Percentiles rank a stretch among this genome's conserved stretches.
phyloP scores from a whole-genome alignment of 2,329 filamentous ascomycete genomes.

The Seiridium cupressi region DNA sequence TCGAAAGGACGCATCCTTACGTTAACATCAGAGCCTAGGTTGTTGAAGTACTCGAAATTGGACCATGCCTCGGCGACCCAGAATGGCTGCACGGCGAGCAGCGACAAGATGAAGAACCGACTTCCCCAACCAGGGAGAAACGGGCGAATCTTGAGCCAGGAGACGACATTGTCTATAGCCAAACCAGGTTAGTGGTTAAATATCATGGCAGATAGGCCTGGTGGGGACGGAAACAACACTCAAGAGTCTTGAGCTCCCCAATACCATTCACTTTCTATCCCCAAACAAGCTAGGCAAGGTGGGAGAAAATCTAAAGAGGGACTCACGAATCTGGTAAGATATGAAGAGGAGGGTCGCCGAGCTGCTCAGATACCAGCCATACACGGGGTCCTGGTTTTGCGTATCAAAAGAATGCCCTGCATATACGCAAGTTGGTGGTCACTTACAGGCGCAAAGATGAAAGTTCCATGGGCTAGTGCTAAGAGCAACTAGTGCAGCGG shows the following conservation, averaged over 20 bases:
- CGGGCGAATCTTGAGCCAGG: slow-evolving; percentile 66
- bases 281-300: no score
- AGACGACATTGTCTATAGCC: slow-evolving; percentile 54
- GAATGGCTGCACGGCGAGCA: slow-evolving; percentile 59
- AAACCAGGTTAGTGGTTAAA: no score
- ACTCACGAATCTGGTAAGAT: slow-evolving; percentile 54
- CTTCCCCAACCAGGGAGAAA: slow-evolving; percentile 52
- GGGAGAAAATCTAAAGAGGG: no score
- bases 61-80: slow-evolving; percentile 65
- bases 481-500: neutral
- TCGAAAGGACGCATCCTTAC: slow-evolving; percentile 55
- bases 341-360: slow-evolving; percentile 60
- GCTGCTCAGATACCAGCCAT: slow-evolving; percentile 63
- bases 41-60: slow-evolving; percentile 64
- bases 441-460: neutral
- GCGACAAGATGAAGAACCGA: slow-evolving; percentile 55
- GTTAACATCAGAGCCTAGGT: slow-evolving; percentile 48
- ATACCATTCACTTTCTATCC: no score
- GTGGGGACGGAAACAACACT: no score
- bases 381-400: slow-evolving; percentile 37
- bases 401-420: neutral
- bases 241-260: no score
- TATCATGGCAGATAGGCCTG: no score
- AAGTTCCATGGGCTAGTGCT: neutral
- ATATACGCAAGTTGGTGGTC: neutral